Evolutionary conservation across 225 moss, liverwort and hornwort genomes (phyloP).

Genomic region (Polytrichum formosum): DNA sequence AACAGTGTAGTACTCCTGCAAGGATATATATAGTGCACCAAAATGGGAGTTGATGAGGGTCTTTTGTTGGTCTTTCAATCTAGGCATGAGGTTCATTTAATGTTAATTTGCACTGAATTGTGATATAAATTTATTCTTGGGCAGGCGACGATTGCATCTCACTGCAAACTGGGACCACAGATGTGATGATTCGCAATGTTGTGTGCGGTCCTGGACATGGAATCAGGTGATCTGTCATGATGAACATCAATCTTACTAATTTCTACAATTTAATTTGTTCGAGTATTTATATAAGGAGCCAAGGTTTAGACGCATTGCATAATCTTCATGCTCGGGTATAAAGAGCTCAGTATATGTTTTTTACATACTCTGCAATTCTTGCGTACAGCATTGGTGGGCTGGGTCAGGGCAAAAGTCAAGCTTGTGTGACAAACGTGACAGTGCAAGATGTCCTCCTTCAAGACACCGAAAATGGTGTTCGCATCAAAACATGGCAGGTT

Average conservation of each 20-base stretch:
- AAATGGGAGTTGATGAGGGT: too few species aligned
- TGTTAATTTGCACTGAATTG: not conserved
- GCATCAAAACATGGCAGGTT: slow-evolving; percentile 72
- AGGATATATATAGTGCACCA: too few species aligned
- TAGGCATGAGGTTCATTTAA: too few species aligned
- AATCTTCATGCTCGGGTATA: too few species aligned
- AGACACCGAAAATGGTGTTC: slow-evolving; percentile 57
- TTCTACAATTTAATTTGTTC: too few species aligned
- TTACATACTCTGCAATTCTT: not conserved
- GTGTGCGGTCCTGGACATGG: slow-evolving; percentile 55
- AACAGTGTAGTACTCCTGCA: too few species aligned
- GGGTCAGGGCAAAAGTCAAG: slow-evolving; percentile 49
- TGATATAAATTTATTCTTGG: not conserved
- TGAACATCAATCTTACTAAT: too few species aligned
- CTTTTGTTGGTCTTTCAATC: too few species aligned
- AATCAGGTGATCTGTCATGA: slow-evolving; percentile 31
- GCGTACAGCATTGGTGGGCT: slow-evolving; percentile 57
- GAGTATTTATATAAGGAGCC: too few species aligned
- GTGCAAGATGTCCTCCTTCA: slow-evolving; percentile 44
- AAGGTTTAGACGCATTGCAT: too few species aligned
- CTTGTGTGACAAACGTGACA: slow-evolving; percentile 58
- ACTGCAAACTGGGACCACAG: slow-evolving; percentile 49
- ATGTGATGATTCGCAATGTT: slow-evolving; percentile 44
- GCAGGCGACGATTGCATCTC: slow-evolving; percentile 61
- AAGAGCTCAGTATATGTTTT: too few species aligned